Base-by-base conservation (phyloP, 441 rosid genomes). In the Kokia cookei region DNA sequence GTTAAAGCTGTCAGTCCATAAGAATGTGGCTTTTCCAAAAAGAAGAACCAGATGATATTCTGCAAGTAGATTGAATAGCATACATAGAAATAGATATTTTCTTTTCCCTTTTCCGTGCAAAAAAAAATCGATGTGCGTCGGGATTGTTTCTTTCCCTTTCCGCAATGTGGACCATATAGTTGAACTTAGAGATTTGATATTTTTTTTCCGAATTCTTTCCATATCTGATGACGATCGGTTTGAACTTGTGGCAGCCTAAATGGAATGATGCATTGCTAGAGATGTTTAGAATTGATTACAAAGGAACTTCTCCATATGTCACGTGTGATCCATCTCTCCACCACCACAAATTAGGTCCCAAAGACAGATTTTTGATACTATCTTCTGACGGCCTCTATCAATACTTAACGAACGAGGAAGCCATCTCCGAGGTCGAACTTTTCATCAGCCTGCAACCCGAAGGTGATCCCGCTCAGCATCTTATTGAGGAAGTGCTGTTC, bases 381-480 rank as follows among this genome's bases (percentile, higher is more conserved):
- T 90, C 94, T 51, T 93, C 98, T 0, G 99, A 95, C 55, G 99
- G 99, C 10, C 88, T 95, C 14, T 95, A 93, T 75, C 97, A 95
- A 62, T 95, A 91, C 86, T 85, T 95, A 50, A 95, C 97, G 0
- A 93, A 95, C 4, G 97, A 95, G 77, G 97, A 95, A 80, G 99
- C 94, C 3, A 92, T 95, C 43, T 81, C 88, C 2, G 95, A 89
- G 73, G 98, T 95, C 1, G 95, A 95, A 71, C 88, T 84, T 59
- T 95, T 90, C 90, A 86, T 95, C 43, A 40, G 85, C 1, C 68
- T 88, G 73, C 93, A 90, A 75, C 99, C 99, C 1, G 97, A 91
- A 79, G 99, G 98, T 50, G 99, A 95, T 81, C 99, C 99, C 7
- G 99, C 99, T 1, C 98, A 93, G 67, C 99, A 95, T 71, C 90